Evolutionary conservation across 208 protist genomes (phyloP).

Genomic region (Wallacemonas sp.): DNA sequence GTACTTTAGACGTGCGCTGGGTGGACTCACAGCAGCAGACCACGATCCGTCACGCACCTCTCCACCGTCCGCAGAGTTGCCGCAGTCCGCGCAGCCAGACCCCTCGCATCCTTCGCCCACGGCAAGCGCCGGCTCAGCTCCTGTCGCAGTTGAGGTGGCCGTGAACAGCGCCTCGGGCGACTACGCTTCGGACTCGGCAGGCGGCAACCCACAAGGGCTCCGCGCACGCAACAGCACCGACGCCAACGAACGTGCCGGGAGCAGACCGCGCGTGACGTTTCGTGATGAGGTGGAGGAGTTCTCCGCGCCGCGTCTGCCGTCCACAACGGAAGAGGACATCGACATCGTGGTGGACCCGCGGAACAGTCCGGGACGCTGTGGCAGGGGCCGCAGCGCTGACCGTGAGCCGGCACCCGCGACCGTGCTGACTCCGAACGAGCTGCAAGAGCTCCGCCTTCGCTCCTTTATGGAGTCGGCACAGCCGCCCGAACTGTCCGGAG

Average conservation of each 20-base stretch:
- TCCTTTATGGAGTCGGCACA: neutral
- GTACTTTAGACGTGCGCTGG: neutral
- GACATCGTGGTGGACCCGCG: conserved; percentile 3
- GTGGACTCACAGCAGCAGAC: no score
- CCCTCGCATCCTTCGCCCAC: no score
- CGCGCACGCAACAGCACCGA: neutral
- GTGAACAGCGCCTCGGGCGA: no score
- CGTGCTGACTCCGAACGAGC: conserved; percentile 24
- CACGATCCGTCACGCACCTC: no score
- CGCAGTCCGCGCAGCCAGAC: no score
- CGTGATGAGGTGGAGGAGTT: conserved; percentile 14
- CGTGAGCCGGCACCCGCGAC: neutral
- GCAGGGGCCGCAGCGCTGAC: no score
- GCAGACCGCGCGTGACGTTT: neutral
- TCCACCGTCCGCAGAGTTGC: no score
- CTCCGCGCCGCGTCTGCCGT: conserved; percentile 4
- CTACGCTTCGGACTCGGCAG: no score
- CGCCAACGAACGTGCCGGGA: neutral
- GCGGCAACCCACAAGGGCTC: neutral
- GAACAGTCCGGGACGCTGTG: no score
- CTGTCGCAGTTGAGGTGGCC: no score
- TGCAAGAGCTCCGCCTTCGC: conserved; percentile 32
- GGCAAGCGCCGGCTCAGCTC: no score
- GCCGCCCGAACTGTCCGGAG: neutral
- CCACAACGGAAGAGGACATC: conserved; percentile 2